Conservation (phyloP, 345 rosid species). For the Citrus cavaleriei region DNA sequence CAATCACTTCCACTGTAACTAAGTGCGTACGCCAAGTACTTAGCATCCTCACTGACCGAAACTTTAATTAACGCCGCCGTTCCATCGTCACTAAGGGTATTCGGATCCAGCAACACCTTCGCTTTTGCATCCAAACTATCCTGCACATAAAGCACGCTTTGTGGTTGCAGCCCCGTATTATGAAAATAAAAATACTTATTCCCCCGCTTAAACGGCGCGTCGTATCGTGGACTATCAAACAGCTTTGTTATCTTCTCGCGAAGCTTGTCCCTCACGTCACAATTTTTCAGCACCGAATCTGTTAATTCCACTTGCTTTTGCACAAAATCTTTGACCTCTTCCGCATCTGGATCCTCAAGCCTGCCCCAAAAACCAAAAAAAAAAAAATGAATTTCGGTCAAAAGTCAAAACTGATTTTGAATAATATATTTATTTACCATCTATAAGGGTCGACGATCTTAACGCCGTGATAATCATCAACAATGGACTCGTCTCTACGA, state of each 20-base stretch:
- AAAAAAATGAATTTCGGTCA: too few species aligned
- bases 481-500: conserved; percentile 70
- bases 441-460: conserved; percentile 75
- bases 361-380: conserved; percentile 22
- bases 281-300: conserved; percentile 52
- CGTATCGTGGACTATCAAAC: conserved; percentile 82
- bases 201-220: conserved; percentile 61
- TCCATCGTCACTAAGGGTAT: conserved; percentile 80
- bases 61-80: conserved; percentile 57
- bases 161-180: conserved; percentile 88
- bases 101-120: conserved; percentile 87
- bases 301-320: conserved; percentile 64
- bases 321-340: conserved; percentile 73
- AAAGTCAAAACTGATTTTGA: too few species aligned
- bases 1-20: conserved; percentile 95
- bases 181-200: conserved; percentile 75
- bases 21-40: conserved; percentile 73
- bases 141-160: conserved; percentile 73
- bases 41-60: conserved; percentile 69
- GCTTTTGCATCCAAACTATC: conserved; percentile 69
- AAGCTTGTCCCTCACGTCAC: conserved; percentile 59
- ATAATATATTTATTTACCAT: conserved; percentile 30
- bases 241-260: conserved; percentile 55
- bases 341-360: conserved; percentile 90
- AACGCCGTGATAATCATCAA: conserved; percentile 75